These are phyloP conservation scores for Fusarium buharicum DNA, from an alignment of 2,329 filamentous ascomycete species.

Conservation along the genomic window DNA sequence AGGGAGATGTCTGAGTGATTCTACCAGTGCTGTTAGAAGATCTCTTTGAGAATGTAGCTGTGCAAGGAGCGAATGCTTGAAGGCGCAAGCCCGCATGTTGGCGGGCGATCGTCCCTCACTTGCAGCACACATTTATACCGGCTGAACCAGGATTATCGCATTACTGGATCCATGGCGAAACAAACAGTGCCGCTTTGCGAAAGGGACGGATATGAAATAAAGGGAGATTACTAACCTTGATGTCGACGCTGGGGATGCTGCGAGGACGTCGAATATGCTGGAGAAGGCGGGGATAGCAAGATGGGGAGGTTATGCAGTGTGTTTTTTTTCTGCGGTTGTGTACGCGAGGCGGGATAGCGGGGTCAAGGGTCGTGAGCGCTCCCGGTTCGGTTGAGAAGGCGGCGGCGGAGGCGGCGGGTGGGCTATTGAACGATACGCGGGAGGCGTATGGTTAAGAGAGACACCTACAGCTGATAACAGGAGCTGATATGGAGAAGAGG, in stretches of 20 bases:
- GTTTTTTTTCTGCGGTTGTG: slow-evolving; percentile 47
- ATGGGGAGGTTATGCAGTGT: slow-evolving; percentile 41
- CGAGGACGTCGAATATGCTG: slow-evolving; percentile 37
- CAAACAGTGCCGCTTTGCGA: no score
- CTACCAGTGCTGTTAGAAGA: slow-evolving; percentile 18
- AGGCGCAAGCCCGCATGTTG: slow-evolving; percentile 29
- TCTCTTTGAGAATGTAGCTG: background rate
- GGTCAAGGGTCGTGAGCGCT: slow-evolving; percentile 48
- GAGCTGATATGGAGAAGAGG: slow-evolving; percentile 35
- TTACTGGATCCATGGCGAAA: background rate
- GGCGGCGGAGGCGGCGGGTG: slow-evolving; percentile 36
- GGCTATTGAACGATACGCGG: slow-evolving; percentile 36
- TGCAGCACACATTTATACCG: slow-evolving; percentile 17
- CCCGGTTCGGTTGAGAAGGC: slow-evolving; percentile 34
- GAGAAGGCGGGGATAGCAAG: slow-evolving; percentile 35
- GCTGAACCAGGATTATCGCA: slow-evolving; percentile 6
- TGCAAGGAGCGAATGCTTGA: slow-evolving; percentile 3
- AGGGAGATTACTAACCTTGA: slow-evolving; percentile 38
- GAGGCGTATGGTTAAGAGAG: slow-evolving; percentile 39
- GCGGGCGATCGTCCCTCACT: slow-evolving; percentile 13
- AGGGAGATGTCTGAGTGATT: slow-evolving; percentile 17
- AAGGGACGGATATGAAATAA: background rate
- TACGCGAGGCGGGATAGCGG: slow-evolving; percentile 49
- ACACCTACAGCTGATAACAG: slow-evolving; percentile 38
- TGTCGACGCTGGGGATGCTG: slow-evolving; percentile 39